A percentile compares a stretch with the other conserved stretches of the same genome.
These are phyloP conservation scores for Rhynchospora breviuscula DNA, from an alignment of 176 grass and related monocot species.

Conservation along the genomic window DNA sequence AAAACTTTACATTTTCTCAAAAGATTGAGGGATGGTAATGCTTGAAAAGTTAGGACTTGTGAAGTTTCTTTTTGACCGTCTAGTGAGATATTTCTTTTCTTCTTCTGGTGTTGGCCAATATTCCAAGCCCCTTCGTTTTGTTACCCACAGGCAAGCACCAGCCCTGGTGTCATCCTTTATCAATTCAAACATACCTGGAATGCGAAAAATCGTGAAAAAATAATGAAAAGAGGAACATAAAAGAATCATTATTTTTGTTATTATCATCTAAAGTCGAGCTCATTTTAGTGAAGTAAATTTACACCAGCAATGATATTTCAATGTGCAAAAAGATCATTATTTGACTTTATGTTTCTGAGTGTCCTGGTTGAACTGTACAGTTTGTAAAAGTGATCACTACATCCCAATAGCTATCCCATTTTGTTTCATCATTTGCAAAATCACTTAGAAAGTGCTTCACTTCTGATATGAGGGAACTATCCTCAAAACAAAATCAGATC, in stretches of 20 bases:
- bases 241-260: background rate
- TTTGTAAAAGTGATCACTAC: background rate
- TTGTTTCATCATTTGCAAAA: background rate
- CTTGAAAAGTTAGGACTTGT: conserved; percentile 44
- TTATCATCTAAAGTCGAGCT: background rate
- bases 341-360: background rate
- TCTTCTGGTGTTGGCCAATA: conserved; percentile 82
- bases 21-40: conserved; percentile 54
- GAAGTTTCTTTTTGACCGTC: conserved; percentile 47
- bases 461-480: background rate
- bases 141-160: conserved; percentile 93
- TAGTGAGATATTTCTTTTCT: conserved; percentile 52
- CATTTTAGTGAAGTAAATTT: background rate
- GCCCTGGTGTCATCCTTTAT: conserved; percentile 91
- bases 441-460: background rate
- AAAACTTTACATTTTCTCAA: conserved; percentile 74
- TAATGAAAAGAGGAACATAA: background rate
- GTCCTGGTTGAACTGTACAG: background rate
- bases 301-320: background rate
- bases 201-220: background rate
- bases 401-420: background rate
- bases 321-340: background rate
- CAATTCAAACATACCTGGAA: conserved; percentile 73
- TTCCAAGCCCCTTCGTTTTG: conserved; percentile 73
- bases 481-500: background rate